Percentiles rank a stretch among this genome's conserved stretches.
These are phyloP conservation scores for Malbranchea cinnamomea DNA, from an alignment of 2,329 filamentous ascomycete species.

Conservation along the genomic window DNA sequence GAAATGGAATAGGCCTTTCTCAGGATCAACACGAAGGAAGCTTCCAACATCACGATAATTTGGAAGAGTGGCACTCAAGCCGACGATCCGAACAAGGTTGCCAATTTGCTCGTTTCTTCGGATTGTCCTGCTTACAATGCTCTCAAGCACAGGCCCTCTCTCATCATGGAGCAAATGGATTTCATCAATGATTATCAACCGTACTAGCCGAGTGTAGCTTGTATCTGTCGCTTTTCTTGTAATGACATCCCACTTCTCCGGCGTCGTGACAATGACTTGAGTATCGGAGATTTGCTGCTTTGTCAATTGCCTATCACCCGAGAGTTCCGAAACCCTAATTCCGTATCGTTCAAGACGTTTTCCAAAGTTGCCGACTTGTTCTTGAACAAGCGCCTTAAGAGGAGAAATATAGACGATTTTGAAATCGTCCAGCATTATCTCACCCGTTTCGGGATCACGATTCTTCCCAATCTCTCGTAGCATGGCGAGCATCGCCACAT, in stretches of 20 bases:
- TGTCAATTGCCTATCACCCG: slow-evolving; percentile 91
- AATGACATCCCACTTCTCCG: slow-evolving; percentile 98
- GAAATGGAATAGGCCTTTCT: slow-evolving; percentile 87
- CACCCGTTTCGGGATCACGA: slow-evolving; percentile 72
- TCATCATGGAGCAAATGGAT: slow-evolving; percentile 97
- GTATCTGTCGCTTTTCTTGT: slow-evolving; percentile 94
- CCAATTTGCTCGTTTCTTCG: slow-evolving; percentile 87
- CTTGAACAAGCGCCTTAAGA: slow-evolving; percentile 86
- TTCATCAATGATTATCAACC: slow-evolving; percentile 91
- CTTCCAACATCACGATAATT: slow-evolving; percentile 95
- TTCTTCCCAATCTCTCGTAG: slow-evolving; percentile 94
- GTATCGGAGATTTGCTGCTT: slow-evolving; percentile 98
- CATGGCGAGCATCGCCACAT: slow-evolving; percentile 95
- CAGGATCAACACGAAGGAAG: slow-evolving; percentile 77
- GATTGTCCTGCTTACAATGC: slow-evolving; percentile 89
- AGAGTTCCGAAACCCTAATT: slow-evolving; percentile 86
- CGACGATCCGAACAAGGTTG: slow-evolving; percentile 79
- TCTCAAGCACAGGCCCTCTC: slow-evolving; percentile 89
- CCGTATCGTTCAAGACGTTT: slow-evolving; percentile 81
- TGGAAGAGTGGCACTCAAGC: slow-evolving; percentile 84
- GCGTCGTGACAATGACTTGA: slow-evolving; percentile 94
- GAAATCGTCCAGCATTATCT: slow-evolving; percentile 89
- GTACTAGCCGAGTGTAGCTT: slow-evolving; percentile 93
- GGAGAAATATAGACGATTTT: slow-evolving; percentile 98
- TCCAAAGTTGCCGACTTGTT: slow-evolving; percentile 96